phyloP scores from a whole-genome alignment of 208 protist genomes.

The Porcisia hertigi region DNA sequence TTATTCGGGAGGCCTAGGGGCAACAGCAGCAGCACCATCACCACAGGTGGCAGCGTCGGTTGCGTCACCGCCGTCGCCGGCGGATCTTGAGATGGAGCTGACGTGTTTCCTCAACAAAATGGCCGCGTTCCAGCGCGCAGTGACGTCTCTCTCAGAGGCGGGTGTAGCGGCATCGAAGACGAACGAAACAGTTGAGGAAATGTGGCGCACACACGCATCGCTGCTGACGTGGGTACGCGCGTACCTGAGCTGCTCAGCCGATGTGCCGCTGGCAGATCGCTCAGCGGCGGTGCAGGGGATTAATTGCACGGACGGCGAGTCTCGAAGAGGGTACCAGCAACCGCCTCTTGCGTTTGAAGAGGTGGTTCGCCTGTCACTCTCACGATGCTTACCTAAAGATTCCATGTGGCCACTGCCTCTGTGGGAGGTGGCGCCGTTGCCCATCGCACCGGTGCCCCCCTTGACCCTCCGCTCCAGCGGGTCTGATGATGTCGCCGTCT shows the following conservation, averaged over 20 bases:
- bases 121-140: slow-evolving; percentile 13
- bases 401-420: slow-evolving; percentile 22
- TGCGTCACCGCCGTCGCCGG: neutral
- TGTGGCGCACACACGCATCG: slow-evolving; percentile 16
- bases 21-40: neutral
- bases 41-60: neutral
- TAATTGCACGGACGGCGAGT: neutral
- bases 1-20: neutral
- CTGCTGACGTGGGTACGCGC: slow-evolving; percentile 23
- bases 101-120: slow-evolving; percentile 18
- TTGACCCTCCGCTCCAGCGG: slow-evolving; percentile 6
- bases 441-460: slow-evolving; percentile 21
- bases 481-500: neutral
- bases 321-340: neutral
- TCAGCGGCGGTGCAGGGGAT: neutral
- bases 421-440: slow-evolving; percentile 17
- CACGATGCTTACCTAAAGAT: neutral
- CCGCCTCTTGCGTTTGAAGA: slow-evolving; percentile 2
- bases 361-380: neutral
- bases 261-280: neutral
- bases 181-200: slow-evolving; percentile 3
- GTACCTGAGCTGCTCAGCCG: slow-evolving; percentile 9
- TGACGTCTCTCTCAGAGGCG: slow-evolving; percentile 6
- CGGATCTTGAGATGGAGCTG: slow-evolving; percentile 15
- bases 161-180: neutral